Percentiles rank a stretch among this genome's conserved stretches.
These are phyloP conservation scores for Ganoderma leucocontextum DNA, from an alignment of 1,284 basidiomycete genomes.

Conservation along the genomic window DNA sequence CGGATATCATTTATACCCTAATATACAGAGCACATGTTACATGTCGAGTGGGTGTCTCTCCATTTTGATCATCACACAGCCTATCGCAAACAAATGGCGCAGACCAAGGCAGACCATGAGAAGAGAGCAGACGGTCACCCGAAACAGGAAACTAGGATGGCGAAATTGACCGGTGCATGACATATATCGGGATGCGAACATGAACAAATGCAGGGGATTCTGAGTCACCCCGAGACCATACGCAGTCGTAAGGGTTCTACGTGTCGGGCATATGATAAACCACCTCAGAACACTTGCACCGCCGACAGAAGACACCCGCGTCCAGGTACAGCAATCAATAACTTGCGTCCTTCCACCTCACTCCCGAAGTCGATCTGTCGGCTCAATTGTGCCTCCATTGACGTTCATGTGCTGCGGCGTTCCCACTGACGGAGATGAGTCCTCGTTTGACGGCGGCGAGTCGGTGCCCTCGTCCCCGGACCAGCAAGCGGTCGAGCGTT, in stretches of 20 bases:
- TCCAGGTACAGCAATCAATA: slow-evolving; percentile 23
- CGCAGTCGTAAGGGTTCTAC: slow-evolving; percentile 16
- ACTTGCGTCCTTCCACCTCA: slow-evolving; percentile 13
- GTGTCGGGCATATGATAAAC: slow-evolving; percentile 27
- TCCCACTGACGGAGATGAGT: slow-evolving; percentile 26
- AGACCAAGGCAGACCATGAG: slow-evolving; percentile 19
- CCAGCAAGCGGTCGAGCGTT: slow-evolving; percentile 55
- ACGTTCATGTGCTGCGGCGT: slow-evolving; percentile 32
- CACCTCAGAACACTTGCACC: slow-evolving; percentile 28
- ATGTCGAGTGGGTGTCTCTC: slow-evolving; percentile 15
- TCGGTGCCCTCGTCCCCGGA: slow-evolving; percentile 32
- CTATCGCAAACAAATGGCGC: slow-evolving; percentile 17
- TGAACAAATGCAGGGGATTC: slow-evolving; percentile 16
- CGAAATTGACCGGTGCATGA: slow-evolving; percentile 13
- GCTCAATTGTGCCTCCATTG: slow-evolving; percentile 12
- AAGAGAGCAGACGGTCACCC: slow-evolving; percentile 12
- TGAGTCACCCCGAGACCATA: slow-evolving; percentile 22
- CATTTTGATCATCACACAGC: slow-evolving; percentile 30
- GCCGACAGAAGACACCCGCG: slow-evolving; percentile 22
- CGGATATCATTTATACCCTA: slow-evolving; percentile 25
- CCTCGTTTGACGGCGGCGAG: slow-evolving; percentile 20
- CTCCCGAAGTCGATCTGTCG: slow-evolving; percentile 16
- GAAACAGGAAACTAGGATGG: slow-evolving; percentile 26
- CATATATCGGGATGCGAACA: slow-evolving; percentile 13
- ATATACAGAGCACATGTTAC: slow-evolving; percentile 21